These are phyloP conservation scores for Sugiyamaella smithiae DNA, from an alignment of 805 yeast species.

Conservation along the genomic window DNA sequence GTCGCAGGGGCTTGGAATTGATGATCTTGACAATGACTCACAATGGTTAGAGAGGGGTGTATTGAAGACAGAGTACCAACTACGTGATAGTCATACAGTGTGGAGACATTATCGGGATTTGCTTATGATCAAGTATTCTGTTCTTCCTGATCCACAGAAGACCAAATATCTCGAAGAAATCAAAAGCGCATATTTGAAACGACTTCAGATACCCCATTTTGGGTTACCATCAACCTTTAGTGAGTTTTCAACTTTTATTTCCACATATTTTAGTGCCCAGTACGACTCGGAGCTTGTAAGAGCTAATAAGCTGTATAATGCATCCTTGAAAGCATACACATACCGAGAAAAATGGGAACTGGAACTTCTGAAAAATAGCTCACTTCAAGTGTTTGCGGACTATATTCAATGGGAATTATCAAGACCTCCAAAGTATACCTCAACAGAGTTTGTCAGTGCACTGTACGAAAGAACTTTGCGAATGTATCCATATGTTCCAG, in stretches of 20 bases:
- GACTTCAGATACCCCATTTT: conserved; percentile 29
- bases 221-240: conserved; percentile 28
- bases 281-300: conserved; percentile 29
- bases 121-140: background rate
- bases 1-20: too few relatives aligned
- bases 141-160: background rate
- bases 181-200: conserved; percentile 20
- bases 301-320: conserved; percentile 24
- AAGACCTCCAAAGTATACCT: conserved; percentile 20
- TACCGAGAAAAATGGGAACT: conserved; percentile 24
- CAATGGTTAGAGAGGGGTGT: background rate
- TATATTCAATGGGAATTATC: conserved; percentile 27
- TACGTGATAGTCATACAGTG: background rate
- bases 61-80: background rate
- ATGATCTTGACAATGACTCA: background rate
- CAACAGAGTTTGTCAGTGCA: conserved; percentile 18
- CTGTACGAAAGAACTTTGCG: conserved; percentile 31
- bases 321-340: conserved; percentile 14
- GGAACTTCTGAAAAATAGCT: conserved; percentile 9
- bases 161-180: background rate
- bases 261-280: conserved; percentile 21
- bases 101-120: background rate
- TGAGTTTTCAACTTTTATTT: conserved; percentile 29
- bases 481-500: conserved; percentile 15
- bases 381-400: conserved; percentile 23